Conservation (phyloP, 441 rosid genomes). For the Daphne laureola region DNA sequence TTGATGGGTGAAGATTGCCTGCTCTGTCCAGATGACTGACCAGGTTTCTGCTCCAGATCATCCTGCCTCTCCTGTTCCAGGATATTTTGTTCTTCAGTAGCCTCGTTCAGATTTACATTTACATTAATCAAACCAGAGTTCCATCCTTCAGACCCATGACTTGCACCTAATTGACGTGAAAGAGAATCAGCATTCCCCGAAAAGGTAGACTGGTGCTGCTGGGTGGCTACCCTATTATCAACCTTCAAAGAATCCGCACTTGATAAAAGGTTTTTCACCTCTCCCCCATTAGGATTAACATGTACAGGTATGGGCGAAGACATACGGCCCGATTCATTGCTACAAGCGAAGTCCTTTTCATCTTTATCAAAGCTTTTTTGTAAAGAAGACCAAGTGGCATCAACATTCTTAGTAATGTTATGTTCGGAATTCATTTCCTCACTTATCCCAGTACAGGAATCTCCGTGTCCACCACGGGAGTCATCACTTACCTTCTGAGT, state of each 20-base stretch:
- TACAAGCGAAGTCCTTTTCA: constrained; percentile 16
- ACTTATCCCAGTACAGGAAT: constrained; percentile 16
- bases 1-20: constrained; percentile 43
- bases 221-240: constrained; percentile 23
- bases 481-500: constrained; percentile 24
- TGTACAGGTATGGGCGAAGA: constrained; percentile 27
- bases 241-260: constrained; percentile 25
- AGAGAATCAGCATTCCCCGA: constrained; percentile 32
- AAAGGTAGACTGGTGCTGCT: constrained; percentile 28
- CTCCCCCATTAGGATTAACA: constrained; percentile 24
- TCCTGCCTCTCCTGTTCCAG: constrained; percentile 30
- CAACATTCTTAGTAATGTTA: constrained; percentile 27
- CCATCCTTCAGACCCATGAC: constrained; percentile 23
- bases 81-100: constrained; percentile 23
- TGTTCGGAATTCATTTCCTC: constrained; percentile 19
- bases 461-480: constrained; percentile 21
- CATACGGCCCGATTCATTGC: constrained; percentile 17
- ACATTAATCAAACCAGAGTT: constrained; percentile 19
- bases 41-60: constrained; percentile 31
- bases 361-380: constrained; percentile 29
- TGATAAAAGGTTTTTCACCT: constrained; percentile 18
- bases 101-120: constrained; percentile 19
- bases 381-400: constrained; percentile 29
- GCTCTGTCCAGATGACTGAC: constrained; percentile 50
- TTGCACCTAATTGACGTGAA: constrained; percentile 17